Base-by-base conservation (phyloP, 495 filamentous ascomycete genomes). In the Zalerion maritima region DNA sequence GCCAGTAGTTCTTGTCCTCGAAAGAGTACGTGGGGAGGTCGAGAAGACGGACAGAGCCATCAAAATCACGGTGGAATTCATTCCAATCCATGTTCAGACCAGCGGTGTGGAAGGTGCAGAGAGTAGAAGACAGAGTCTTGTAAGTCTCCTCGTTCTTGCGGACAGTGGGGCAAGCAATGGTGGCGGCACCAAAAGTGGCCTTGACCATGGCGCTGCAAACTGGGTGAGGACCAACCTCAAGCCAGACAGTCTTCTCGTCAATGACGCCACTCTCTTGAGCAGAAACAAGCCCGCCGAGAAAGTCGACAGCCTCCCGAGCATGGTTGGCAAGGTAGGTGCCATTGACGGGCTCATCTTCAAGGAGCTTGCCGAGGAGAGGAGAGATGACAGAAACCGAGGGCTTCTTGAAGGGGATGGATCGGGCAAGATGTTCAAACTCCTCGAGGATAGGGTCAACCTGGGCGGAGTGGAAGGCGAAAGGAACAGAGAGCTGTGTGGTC, bases 1-100 rank as follows among this genome's bases (percentile, higher is more conserved):
- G 68, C 83, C 83, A 89, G 50, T 84, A 83, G 40, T 78, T 74
- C 60, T 84, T 86, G 18, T 73, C 52, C 34, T 89, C 78, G 56
- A 75, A 92, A 6, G 67, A 69, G 43, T 92, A 92, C 3, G 67
- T 52, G 11, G 83, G 83, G 2, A 89, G 64, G 10, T 67, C 54
- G 1, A 89, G 52, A 8, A 85, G 61, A 18, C 68, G 60, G 21
- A 72, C 69, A 11, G 57, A 65, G 6, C 57, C 38, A 24, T 49
- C 49, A 43, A 81, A 87, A 45, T 81, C 75, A 14, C 69, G 64
- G 52, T 86, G 80, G 43, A 74, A 83, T 46, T 85, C 81, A 36
- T 71, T 73, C 77, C 81, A 93, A 49, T 72, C 53, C 34, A 89
- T 48, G 15, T 77, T 68, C 23, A 80, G 42, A 6, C 84, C 81